Evolutionary conservation across 495 filamentous ascomycete species (phyloP).

Genomic region (Daldinia caldariorum): DNA sequence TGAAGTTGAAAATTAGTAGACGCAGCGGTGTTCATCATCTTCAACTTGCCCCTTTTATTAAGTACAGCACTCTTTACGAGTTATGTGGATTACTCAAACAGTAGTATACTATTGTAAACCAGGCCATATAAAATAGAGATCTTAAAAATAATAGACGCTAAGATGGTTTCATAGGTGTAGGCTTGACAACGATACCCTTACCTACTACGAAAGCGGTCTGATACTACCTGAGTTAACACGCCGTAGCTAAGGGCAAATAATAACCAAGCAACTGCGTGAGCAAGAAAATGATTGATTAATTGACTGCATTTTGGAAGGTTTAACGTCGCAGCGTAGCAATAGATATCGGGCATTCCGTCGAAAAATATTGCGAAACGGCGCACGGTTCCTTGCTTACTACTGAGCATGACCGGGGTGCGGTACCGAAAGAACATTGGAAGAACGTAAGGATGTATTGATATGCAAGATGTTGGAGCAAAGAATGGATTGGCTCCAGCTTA

Average conservation of each 20-base stretch:
- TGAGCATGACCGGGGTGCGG: neutral
- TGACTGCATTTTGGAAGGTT: neutral
- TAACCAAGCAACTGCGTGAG: neutral
- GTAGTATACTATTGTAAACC: no score
- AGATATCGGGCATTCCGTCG: neutral
- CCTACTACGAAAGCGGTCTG: neutral
- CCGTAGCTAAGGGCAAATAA: neutral
- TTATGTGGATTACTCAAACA: no score
- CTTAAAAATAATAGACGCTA: neutral
- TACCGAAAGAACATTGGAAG: neutral
- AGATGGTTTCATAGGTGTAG: neutral
- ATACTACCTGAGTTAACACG: neutral
- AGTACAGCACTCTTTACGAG: no score
- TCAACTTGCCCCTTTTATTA: no score
- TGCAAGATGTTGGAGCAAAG: neutral
- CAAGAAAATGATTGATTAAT: neutral
- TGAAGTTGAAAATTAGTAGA: neutral
- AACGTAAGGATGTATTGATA: neutral
- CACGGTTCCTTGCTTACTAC: neutral
- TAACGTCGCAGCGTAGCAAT: no score
- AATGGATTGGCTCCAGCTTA: neutral
- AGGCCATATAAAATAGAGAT: neutral
- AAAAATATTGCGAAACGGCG: neutral
- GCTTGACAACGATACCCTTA: no score
- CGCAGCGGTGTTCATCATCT: neutral